phyloP scores from a whole-genome alignment of 2,329 filamentous ascomycete genomes.

The Penicillium sp. region DNA sequence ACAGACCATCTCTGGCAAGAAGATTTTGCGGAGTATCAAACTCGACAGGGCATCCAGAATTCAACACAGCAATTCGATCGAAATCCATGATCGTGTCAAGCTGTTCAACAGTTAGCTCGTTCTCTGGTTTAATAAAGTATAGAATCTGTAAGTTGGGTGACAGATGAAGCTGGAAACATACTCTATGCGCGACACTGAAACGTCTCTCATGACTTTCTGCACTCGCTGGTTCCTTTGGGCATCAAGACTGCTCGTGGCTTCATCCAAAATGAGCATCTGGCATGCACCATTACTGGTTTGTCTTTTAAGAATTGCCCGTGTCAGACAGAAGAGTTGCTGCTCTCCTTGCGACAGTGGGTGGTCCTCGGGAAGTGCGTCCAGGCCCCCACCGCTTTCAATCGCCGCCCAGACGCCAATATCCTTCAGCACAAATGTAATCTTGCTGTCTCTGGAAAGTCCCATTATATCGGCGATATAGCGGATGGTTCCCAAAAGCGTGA shows the following conservation, averaged over 20 bases:
- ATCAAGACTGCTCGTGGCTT: slow-evolving; percentile 42
- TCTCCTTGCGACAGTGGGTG: slow-evolving; percentile 46
- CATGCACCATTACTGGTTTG: not conserved
- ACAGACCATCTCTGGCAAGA: not conserved
- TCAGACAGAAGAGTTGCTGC: slow-evolving; percentile 49
- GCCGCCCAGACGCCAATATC: slow-evolving; percentile 46
- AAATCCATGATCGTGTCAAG: slow-evolving; percentile 12
- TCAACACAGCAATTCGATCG: slow-evolving; percentile 12
- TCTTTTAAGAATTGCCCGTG: slow-evolving; percentile 42
- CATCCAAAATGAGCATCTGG: slow-evolving; percentile 26
- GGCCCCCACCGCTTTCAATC: slow-evolving; percentile 37
- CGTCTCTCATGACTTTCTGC: slow-evolving; percentile 46
- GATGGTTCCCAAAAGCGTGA: slow-evolving; percentile 28
- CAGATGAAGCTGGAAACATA: slow-evolving; percentile 28
- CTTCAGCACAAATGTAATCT: slow-evolving; percentile 35
- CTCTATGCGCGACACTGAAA: slow-evolving; percentile 49
- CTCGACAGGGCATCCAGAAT: slow-evolving; percentile 10
- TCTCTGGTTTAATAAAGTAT: not conserved
- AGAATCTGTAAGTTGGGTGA: not conserved
- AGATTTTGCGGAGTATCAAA: slow-evolving; percentile 20
- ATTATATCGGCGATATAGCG: slow-evolving; percentile 46
- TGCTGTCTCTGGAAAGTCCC: not conserved
- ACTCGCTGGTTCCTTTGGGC: slow-evolving; percentile 49
- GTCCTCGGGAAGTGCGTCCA: slow-evolving; percentile 35
- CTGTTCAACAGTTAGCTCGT: not conserved